A percentile compares a stretch with the other conserved stretches of the same genome.
Conservation (phyloP, 1,284 basidiomycete species). For the Tylopilus sp. region DNA sequence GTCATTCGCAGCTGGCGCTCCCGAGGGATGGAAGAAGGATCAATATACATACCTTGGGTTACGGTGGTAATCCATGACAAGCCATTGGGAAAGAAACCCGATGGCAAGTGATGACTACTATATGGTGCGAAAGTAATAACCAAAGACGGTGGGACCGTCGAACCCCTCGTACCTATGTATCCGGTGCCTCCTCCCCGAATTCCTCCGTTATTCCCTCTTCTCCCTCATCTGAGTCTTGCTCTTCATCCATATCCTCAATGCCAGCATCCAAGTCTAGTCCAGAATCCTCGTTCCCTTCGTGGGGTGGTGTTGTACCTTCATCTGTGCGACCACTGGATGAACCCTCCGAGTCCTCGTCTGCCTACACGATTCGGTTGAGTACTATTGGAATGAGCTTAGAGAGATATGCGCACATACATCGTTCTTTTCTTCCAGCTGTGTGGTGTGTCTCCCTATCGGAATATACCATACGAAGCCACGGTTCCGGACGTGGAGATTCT, state of each 20-base stretch:
- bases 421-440: conserved; percentile 76
- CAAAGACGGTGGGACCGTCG: not conserved
- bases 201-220: conserved; percentile 29
- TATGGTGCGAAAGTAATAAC: conserved; percentile 1
- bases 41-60: conserved; percentile 1
- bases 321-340: conserved; percentile 36
- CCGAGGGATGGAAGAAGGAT: not conserved
- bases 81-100: not conserved
- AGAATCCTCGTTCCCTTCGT: conserved; percentile 55
- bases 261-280: conserved; percentile 61
- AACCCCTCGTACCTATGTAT: conserved; percentile 10
- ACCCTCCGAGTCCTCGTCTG: conserved; percentile 41
- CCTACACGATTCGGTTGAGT: conserved; percentile 28
- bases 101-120: not conserved
- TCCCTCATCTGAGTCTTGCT: conserved; percentile 31
- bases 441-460: conserved; percentile 66
- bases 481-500: conserved; percentile 58
- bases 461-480: conserved; percentile 65
- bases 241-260: conserved; percentile 70
- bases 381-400: not conserved
- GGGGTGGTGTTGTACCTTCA: conserved; percentile 43
- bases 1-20: not conserved
- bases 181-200: conserved; percentile 31
- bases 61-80: not conserved
- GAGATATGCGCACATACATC: conserved; percentile 49